Base-by-base conservation (phyloP, 176 grass and related monocot genomes). In the Oryza punctata region DNA sequence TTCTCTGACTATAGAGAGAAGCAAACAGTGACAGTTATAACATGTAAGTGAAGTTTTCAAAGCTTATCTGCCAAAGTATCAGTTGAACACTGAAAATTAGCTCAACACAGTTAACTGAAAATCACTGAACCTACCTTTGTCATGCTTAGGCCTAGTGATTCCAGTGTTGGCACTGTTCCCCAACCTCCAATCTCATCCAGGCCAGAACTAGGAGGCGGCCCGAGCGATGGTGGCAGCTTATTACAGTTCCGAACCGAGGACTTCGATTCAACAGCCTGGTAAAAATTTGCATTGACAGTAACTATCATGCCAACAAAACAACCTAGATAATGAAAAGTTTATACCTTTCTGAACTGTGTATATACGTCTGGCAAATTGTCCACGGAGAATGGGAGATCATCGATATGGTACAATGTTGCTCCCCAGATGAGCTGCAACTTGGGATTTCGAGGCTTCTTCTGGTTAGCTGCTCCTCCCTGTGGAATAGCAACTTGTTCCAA, bases 371-470 rank as follows among this genome's bases (percentile, higher is more conserved):
- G 96, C 65, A 98, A 85, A 77, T 88, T 82, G 60, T 24, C 80
- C 33, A 85, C 57, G 0, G 76, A 44, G 85, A 95, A 95, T 19
- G 93, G 91, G 18, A 98, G 93, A 63, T 98, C 96, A 71, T 98
- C 93, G 1, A 87, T 76, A 46, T 98, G 96, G 61, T 98, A 93
- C 96, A 98, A 88, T 35, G 96, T 91, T 38, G 82, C 59, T 75
- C 93, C 96, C 93, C 96, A 95, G n/a, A 95, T 88, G 74, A 98
- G 89, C 77, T 90, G 87, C 70, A 98, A 73, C 82, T 83, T 91
- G 16, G 91, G 87, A 40, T 44, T 88, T 32, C 61, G 11, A 59
- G 49, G 30, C 63, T 84, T 87, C 41, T 76, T 85, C 40, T 57
- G 82, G 52, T 76, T 30, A 50, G 88, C 57, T 16, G 82, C 15